These are phyloP conservation scores for Kuraishia floccosa DNA, from an alignment of 805 yeast genomes.

Conservation along the genomic window DNA sequence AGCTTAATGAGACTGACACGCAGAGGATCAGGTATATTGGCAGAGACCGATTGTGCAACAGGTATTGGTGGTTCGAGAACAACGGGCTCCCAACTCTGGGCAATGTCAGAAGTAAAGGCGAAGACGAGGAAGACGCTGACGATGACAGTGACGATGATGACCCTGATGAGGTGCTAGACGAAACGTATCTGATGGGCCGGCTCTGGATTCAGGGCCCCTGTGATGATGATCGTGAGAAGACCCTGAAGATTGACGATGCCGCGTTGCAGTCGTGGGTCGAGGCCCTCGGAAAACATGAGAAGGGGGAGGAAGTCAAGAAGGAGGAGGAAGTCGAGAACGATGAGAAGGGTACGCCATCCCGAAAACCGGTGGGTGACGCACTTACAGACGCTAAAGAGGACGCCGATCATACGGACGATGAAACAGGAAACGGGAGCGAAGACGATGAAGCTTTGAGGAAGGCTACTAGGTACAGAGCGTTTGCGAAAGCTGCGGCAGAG, in stretches of 20 bases:
- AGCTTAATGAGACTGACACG: constrained; percentile 58
- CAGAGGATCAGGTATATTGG: constrained; percentile 75
- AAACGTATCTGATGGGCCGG: constrained; percentile 68
- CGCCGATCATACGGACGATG: constrained; percentile 1
- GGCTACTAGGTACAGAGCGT: constrained; percentile 5
- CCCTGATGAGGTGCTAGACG: constrained; percentile 35
- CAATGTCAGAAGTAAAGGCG: constrained; percentile 7
- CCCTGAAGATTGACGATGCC: constrained; percentile 20
- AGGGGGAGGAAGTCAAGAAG: constrained; percentile 1
- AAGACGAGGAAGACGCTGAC: constrained; percentile 14
- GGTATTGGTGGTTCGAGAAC: constrained; percentile 93
- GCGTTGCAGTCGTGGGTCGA: constrained; percentile 21
- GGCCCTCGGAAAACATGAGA: constrained; percentile 2
- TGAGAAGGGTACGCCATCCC: neutral
- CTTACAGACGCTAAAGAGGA: neutral
- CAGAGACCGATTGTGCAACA: constrained; percentile 69
- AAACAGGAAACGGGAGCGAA: neutral
- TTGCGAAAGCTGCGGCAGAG: constrained; percentile 15
- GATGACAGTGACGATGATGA: constrained; percentile 26
- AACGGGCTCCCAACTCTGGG: constrained; percentile 57
- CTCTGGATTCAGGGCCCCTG: constrained; percentile 90
- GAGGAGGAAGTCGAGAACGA: neutral
- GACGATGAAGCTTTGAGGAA: neutral
- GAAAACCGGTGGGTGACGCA: neutral
- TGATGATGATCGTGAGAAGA: constrained; percentile 24